Base-by-base conservation (phyloP, 2,329 filamentous ascomycete species). In the Fusarium circinatum region DNA sequence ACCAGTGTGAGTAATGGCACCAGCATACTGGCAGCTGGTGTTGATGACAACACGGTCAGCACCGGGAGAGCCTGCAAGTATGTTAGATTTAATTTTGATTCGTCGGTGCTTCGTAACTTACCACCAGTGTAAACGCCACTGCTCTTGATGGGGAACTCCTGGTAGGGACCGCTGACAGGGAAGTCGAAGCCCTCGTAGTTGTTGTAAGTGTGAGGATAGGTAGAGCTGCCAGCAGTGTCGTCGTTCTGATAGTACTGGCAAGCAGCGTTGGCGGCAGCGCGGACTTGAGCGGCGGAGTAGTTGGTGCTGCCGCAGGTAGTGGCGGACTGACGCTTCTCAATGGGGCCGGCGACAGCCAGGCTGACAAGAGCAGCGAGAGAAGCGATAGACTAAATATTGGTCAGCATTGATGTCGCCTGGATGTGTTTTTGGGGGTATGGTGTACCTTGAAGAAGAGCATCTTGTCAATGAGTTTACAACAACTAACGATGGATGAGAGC, bases 1-100 rank as follows among this genome's bases (percentile, higher is more conserved):
- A 34, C 92, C 92, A 28, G 90, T 92, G 78, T 94, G 92, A 1
- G 92, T 94, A 71, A 94, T 92, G 34, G 88, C 84, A 42, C 90
- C 91, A 20, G 90, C 91, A 49, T 89, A 85, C 65, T 86, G 67
- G 75, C 91, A 88, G 1, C 78, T 84, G 78, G 89, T 91, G 66
- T 79, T 79, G 83, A 93, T 90, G 15, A 93, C 80, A 60, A 93
- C 89, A 56, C 92, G 89, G 79, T 93, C 91, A 24, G 92, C 83
- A 42, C 92, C 91, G 3, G 92, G 92, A 3, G 77, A 78, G 32
- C 81, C 81, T 82, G 3, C 20, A 12, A 11, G 6, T 1, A 34
- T 2, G n/a, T 68, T 6, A 60, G 47, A 12, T 39, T 22, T 4
- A 7, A 3, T 4, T 3, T 6, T 5, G 7, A 5, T 5, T 5